Percentiles rank a stretch among this genome's conserved stretches.
Evolutionary conservation across 257 asterid genomes (phyloP).

Genomic region (Nyctanthes arbortristis): DNA sequence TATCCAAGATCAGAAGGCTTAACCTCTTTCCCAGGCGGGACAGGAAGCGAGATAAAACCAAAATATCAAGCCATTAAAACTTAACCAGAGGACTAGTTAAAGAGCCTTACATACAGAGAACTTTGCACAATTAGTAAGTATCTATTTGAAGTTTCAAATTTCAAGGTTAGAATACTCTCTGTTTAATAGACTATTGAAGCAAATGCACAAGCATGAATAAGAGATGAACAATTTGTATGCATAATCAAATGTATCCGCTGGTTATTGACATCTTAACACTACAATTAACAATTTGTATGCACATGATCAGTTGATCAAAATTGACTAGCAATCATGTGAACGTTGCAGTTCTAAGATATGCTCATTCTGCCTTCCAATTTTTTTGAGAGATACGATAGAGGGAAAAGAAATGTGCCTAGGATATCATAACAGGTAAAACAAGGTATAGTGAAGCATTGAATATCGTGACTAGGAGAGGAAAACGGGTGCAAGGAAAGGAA

Average conservation of each 20-base stretch:
- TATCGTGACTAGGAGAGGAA: no score
- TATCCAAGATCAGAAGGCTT: not conserved
- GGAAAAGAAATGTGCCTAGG: not conserved
- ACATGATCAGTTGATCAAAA: not conserved
- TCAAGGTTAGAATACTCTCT: not conserved
- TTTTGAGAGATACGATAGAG: not conserved
- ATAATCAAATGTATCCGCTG: no score
- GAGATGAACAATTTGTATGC: not conserved
- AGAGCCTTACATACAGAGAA: not conserved
- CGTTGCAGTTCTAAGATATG: not conserved
- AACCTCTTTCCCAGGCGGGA: not conserved
- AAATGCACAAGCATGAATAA: not conserved
- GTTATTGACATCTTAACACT: not conserved
- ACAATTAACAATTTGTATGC: not conserved
- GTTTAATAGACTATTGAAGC: not conserved
- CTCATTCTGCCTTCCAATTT: not conserved
- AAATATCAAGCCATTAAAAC: no score
- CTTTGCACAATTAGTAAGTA: not conserved
- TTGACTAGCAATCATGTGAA: not conserved
- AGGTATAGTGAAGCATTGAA: no score
- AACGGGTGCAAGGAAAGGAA: not conserved
- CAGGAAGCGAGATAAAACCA: no score
- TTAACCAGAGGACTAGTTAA: no score
- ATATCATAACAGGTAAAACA: no score
- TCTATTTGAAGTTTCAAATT: not conserved